Base-by-base conservation (phyloP, 2,329 filamentous ascomycete genomes). In the Magnaporthiopsis incrustans region DNA sequence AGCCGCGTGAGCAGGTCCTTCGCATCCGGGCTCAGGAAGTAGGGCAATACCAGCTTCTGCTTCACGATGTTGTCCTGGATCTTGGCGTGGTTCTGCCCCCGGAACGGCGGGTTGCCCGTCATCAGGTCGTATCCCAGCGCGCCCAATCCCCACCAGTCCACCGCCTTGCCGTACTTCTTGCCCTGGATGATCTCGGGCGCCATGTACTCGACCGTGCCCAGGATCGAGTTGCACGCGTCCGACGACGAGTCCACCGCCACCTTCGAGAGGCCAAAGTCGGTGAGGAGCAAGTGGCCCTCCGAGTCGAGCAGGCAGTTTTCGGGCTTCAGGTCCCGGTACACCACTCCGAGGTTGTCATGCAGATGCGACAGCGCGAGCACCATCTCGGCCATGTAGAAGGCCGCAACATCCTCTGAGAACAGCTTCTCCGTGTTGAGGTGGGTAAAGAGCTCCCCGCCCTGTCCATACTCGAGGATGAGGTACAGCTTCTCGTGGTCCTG, bases 321-420 rank as follows among this genome's bases (percentile, higher is more conserved):
- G 0, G 95, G 95, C 80, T 99, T 99, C 65, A 99, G 82, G 73
- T 99, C 95, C 67, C 95, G 91, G 77, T 99, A 99, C 68, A 99
- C 89, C 61, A 99, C 93, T 22, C 95, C 94, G 27, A 98, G 86
- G 67, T 89, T 92, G 69, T 90, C 88, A 77, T 99, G 95, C 32
- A 99, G 84, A 76, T 99, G 93, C 53, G 94, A 91, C 60, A 99
- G 85, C 35, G 95, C 96, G 30, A 99, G 85, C 5, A 97, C 87
- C 87, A 99, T 96, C 78, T 99, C 93, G 0, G 92, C 96, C 91
- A 98, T 96, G 82, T 99, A 99, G 76, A 98, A 99, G 1, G 93
- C 91, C 0, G 94, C 90, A 2, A 89, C 89, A 22, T 90, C 83
- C 77, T 98, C 94, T 18, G 89, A 84, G 70, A 99, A 98, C 91